A percentile compares a stretch with the other conserved stretches of the same genome.
These are phyloP conservation scores for Yamadazyma endophytica DNA, from an alignment of 805 yeast species.

Conservation along the genomic window DNA sequence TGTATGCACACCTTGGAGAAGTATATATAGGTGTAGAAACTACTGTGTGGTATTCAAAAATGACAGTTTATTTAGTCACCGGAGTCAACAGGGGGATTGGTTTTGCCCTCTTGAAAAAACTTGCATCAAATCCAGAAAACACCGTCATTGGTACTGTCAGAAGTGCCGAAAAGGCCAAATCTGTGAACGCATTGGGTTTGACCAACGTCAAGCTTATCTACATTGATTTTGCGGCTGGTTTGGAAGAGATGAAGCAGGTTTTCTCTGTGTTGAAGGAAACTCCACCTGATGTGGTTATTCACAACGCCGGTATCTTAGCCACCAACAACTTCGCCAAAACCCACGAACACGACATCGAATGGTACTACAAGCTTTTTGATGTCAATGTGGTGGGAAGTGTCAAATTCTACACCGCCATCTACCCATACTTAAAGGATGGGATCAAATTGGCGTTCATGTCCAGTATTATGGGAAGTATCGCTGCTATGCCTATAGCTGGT, in stretches of 20 bases:
- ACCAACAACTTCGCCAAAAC: not conserved
- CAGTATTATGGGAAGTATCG: no score
- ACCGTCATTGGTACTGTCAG: constrained; percentile 39
- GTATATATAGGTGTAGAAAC: no score
- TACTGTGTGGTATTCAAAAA: no score
- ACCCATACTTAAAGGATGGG: constrained; percentile 23
- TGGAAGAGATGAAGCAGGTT: constrained; percentile 3
- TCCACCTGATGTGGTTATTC: constrained; percentile 26
- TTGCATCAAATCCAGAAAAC: constrained; percentile 18
- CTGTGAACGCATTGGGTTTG: constrained; percentile 1
- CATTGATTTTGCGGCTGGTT: constrained; percentile 5
- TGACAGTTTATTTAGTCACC: constrained; percentile 16
- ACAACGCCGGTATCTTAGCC: constrained; percentile 25
- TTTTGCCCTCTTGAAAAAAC: constrained; percentile 18
- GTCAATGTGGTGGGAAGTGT: constrained; percentile 8
- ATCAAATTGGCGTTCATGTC: constrained; percentile 23
- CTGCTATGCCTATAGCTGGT: no score
- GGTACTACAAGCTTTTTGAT: constrained; percentile 4
- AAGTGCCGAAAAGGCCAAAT: constrained; percentile 18
- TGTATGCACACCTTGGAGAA: no score
- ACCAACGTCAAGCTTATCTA: constrained; percentile 6
- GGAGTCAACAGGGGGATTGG: constrained; percentile 44
- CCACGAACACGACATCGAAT: constrained; percentile 5
- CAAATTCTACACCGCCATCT: constrained; percentile 18
- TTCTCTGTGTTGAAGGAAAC: constrained; percentile 5